Evolutionary conservation across 2,329 filamentous ascomycete species (phyloP).

Genomic region (Colletotrichum sp.): DNA sequence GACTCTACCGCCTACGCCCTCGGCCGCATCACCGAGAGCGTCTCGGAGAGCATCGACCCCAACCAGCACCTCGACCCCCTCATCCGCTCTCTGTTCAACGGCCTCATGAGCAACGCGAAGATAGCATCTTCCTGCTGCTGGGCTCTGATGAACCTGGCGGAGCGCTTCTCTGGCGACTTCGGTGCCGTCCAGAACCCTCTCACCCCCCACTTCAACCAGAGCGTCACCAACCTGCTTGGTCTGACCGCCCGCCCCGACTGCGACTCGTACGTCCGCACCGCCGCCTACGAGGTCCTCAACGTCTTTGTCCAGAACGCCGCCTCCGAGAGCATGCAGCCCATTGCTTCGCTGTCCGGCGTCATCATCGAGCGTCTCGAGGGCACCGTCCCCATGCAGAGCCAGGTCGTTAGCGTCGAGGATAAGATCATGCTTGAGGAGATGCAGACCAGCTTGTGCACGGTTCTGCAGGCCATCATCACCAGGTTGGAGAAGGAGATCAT

Average conservation of each 20-base stretch:
- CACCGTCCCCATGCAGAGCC: conserved; percentile 85
- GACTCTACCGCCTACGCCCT: conserved; percentile 97
- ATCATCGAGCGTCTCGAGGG: conserved; percentile 91
- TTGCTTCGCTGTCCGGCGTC: conserved; percentile 84
- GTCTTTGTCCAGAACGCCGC: conserved; percentile 92
- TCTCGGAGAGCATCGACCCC: conserved; percentile 90
- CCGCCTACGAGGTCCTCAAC: conserved; percentile 96
- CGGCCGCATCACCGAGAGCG: conserved; percentile 93
- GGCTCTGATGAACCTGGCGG: conserved; percentile 97
- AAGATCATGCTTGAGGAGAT: conserved; percentile 96
- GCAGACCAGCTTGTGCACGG: conserved; percentile 93
- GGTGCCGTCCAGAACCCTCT: conserved; percentile 81
- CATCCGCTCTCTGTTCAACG: conserved; percentile 87
- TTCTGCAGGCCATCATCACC: conserved; percentile 89
- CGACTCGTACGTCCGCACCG: conserved; percentile 89
- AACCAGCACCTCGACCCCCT: conserved; percentile 81
- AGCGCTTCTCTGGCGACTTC: conserved; percentile 89
- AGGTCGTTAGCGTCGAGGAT: conserved; percentile 97
- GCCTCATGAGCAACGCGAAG: conserved; percentile 88
- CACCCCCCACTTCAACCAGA: conserved; percentile 91
- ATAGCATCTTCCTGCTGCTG: conserved; percentile 99
- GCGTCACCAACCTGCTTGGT: conserved; percentile 81
- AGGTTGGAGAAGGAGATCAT: conserved; percentile 90
- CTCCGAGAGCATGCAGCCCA: conserved; percentile 79
- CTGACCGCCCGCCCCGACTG: conserved; percentile 84